Base-by-base conservation (phyloP, 768 basidiomycete genomes). In the Tephrocybe sp. region DNA sequence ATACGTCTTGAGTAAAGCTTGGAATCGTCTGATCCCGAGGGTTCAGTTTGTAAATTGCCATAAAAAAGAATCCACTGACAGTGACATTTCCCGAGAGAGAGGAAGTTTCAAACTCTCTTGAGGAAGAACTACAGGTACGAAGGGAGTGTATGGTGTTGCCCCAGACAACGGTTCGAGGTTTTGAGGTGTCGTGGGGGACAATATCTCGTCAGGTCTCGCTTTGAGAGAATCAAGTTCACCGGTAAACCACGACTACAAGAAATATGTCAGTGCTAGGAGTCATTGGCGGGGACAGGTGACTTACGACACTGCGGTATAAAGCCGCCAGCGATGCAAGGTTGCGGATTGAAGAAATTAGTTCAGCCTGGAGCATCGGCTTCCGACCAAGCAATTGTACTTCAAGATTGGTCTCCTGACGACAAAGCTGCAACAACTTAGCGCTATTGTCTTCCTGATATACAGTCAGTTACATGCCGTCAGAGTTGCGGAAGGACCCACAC, bases 1-100 rank as follows among this genome's bases (percentile, higher is more conserved):
- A 60, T 93, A 98, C 2, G 94, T 96, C 69, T 87, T 85, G 34
- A 95, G 73, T 37, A 98, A 74, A 0, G 93, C 90, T 63, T 95
- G 87, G 69, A 93, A 97, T 25, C 93, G 92, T 52, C 96, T 96
- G 56, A 3, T 53, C 35, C 19, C 22, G 51, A 30, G 36, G 34
- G 15, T 37, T 30, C 13, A 49, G 13, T 16, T 38, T 16, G 31
- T n/a, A 22, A 15, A 5, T 18, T 12, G 13, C n/a, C 9, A 4
- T 42, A 12, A 32, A 44, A 45, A 12, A 27, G 6, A 5, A 35
- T 41, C 37, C 24, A 71, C 92, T 57, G 58, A 95, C 95, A 94
- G 64, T 13, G 86, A 76, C 94, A 96, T 98, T 52, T 95, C 94
- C 36, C 73, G 75, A 1, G 93, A 94, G 26, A 98, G 72, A 3